Conservation (phyloP, 768 basidiomycete species). For the Rhizopogon roseolus region DNA sequence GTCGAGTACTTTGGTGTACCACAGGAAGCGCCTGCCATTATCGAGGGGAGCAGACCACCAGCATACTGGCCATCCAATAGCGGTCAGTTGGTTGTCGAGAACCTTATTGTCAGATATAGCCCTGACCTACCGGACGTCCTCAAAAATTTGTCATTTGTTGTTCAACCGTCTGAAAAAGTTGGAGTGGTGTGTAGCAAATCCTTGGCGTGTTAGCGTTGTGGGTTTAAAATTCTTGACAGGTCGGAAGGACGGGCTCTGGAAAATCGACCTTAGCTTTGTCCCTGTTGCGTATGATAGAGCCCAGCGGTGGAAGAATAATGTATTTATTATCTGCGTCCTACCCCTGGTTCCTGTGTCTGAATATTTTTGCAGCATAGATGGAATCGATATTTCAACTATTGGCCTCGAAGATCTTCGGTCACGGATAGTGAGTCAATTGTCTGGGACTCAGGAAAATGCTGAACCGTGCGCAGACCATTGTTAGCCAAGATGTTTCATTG, state of each 20-base stretch:
- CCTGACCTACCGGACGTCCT: conserved; percentile 58
- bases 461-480: conserved; percentile 1
- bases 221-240: conserved; percentile 27
- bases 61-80: conserved; percentile 66
- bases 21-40: conserved; percentile 62
- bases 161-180: conserved; percentile 61
- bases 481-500: conserved; percentile 73
- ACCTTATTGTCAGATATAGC: conserved; percentile 59
- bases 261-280: conserved; percentile 30
- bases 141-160: conserved; percentile 50
- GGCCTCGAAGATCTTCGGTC: conserved; percentile 67
- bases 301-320: conserved; percentile 52
- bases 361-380: conserved; percentile 46
- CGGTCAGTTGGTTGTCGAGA: conserved; percentile 53
- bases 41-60: conserved; percentile 54
- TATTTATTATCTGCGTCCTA: conserved; percentile 17
- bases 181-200: conserved; percentile 47
- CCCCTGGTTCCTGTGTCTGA: not conserved
- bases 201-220: not conserved
- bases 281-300: conserved; percentile 42
- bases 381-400: conserved; percentile 61
- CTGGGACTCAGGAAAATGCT: not conserved
- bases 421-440: conserved; percentile 40
- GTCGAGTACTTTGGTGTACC: conserved; percentile 64
- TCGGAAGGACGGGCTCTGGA: conserved; percentile 69